Base-by-base conservation (phyloP, 1,284 basidiomycete species). In the Irpex rosettiformis region DNA sequence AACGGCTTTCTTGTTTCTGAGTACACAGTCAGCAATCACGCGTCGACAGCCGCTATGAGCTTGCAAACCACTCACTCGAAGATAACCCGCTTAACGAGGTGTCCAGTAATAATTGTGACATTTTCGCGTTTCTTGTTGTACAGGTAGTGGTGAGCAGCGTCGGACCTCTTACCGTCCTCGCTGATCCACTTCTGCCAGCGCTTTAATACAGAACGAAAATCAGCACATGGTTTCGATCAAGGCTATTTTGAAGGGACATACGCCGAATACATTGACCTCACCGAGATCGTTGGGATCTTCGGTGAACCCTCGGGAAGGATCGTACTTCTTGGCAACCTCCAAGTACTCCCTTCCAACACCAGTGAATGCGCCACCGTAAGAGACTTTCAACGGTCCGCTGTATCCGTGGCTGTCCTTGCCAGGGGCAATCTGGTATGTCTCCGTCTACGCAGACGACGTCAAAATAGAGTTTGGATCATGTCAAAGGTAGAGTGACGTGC, bases 131-230 rank as follows among this genome's bases (percentile, higher is more conserved):
- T 52, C 29, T 58, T 58, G n/a, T 56, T 53, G 47, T 66, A 66
- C 45, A 66, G 57, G 55, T 57, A 84, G 59, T 75, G 62, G 61
- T 85, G 82, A 1, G 85, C 77, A 1, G 78, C 64, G 63, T 87
- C 84, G 0, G 78, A 84, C 11, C 85, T 80, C 54, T 61, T 76
- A 48, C 85, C 52, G 22, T 40, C 33, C 52, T 52, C 28, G 25
- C 79, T 81, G 54, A 56, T 55, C 28, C 6, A 52, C 13, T 53
- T 51, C 56, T 27, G 58, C 56, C 47, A 59, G 4, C 53, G 29
- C 48, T 40, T 42, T 48, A 30, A 21, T 49, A 30, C 3, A 48
- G 27, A 25, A 58, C 13, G 13, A 47, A 7, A 8, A 40, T 21
- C 27, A 33, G 24, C 28, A 27, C 11, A 13, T 16, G 6, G 29